Evolutionary conservation across 768 basidiomycete species (phyloP), one percentile per base, ranked within the genome.

Genomic region (Gymnopilus junonius): DNA sequence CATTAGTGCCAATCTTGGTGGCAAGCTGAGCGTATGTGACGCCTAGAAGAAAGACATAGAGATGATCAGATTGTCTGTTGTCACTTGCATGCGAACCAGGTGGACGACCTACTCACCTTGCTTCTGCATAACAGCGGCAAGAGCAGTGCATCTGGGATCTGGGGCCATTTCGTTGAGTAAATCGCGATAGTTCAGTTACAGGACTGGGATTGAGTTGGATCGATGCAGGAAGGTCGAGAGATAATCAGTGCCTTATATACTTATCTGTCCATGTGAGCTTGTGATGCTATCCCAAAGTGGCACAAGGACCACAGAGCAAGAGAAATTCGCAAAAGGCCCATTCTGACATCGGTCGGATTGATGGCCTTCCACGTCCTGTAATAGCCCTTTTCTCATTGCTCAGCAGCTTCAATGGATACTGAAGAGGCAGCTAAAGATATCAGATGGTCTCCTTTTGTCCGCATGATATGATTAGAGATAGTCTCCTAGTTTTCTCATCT

Each of bases 141-240:
- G 77, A 50, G 88, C 88, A 67, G 80, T 67, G 75, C 90, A 91
- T 71, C 81, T 82, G 10, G 83, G 83, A 75, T 81, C 77, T 58
- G 83, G 77, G 51, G 83, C 75, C 83, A 84, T 87, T 59, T 61
- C 73, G 63, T 63, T 29, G 62, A 51, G 32, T 43, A 32, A 10
- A 27, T 39, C 34, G 45, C 37, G 32, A 32, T 11, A 58, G 35
- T 56, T 42, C 27, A 39, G 59, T 58, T n/a, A 17, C 21, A 43
- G 43, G 32, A 29, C 21, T 59, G 25, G 45, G 50, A 50, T 61
- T 25, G 23, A 57, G 20, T 31, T 54, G 48, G 61, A 58, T 61
- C 45, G 45, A 45, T 57, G 43, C n/a, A 58, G 27, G 32, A 56
- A 43, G 48, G 59, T 31, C n/a, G n/a, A 43, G 57, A 45, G 62